Percentiles rank a stretch among this genome's conserved stretches.
These are phyloP conservation scores for Massariosphaeria phaeospora DNA, from an alignment of 495 filamentous ascomycete species.

Conservation along the genomic window DNA sequence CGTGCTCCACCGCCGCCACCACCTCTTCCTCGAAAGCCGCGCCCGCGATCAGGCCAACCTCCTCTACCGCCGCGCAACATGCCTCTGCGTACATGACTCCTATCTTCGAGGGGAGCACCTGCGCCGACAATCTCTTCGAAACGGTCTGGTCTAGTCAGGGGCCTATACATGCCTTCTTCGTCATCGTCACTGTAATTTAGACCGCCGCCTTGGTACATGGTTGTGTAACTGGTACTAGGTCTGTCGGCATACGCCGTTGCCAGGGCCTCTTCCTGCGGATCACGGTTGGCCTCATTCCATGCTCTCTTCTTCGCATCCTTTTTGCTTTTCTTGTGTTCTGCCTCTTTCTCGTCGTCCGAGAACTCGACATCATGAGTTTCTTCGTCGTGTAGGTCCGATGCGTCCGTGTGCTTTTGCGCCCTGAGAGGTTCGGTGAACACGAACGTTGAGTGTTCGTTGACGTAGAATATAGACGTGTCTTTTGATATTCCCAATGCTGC, in stretches of 20 bases:
- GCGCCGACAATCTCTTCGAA: conserved; percentile 28
- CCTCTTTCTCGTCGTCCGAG: conserved; percentile 91
- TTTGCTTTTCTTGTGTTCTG: conserved; percentile 61
- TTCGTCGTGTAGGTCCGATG: conserved; percentile 90
- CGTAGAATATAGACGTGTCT: conserved; percentile 71
- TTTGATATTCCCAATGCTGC: conserved; percentile 56
- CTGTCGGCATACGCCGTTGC: not conserved
- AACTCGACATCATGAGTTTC: conserved; percentile 91
- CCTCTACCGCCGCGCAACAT: conserved; percentile 9
- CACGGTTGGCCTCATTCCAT: conserved; percentile 8
- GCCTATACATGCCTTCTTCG: conserved; percentile 34
- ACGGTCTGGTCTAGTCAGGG: conserved; percentile 32
- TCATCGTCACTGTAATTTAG: conserved; percentile 32
- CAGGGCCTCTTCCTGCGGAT: not conserved
- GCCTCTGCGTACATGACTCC: conserved; percentile 30
- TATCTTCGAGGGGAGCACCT: conserved; percentile 30
- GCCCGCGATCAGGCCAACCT: conserved; percentile 25
- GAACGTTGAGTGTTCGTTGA: conserved; percentile 65
- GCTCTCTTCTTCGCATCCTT: conserved; percentile 41
- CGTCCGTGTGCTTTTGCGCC: conserved; percentile 77
- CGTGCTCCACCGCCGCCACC: conserved; percentile 38
- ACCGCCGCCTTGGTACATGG: conserved; percentile 19
- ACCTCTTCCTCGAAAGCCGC: conserved; percentile 29
- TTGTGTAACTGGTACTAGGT: not conserved
- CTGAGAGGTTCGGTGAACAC: conserved; percentile 80